phyloP scores from a whole-genome alignment of 2,329 filamentous ascomycete species.

The Colletotrichum musicola region DNA sequence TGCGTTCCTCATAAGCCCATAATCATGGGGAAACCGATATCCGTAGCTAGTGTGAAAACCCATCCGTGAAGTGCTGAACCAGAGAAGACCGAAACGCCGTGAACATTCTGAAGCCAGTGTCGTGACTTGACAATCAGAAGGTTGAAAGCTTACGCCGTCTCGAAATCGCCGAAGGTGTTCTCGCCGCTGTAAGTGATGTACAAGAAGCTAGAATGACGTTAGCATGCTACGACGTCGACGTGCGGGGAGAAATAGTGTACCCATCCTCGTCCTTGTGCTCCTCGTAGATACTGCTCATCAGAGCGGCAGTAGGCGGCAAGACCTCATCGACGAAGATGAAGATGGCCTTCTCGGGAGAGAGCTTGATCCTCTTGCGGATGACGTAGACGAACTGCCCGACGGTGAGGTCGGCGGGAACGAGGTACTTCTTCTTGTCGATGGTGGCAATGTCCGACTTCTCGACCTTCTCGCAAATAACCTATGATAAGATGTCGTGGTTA shows the following conservation, averaged over 20 bases:
- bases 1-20: constrained; percentile 36
- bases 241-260: constrained; percentile 54
- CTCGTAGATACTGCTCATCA: constrained; percentile 99
- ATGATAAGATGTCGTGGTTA: constrained; percentile 41
- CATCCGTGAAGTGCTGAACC: constrained; percentile 38
- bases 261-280: constrained; percentile 92
- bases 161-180: constrained; percentile 88
- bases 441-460: constrained; percentile 99
- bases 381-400: constrained; percentile 99
- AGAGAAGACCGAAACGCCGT: constrained; percentile 39
- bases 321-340: constrained; percentile 99
- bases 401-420: constrained; percentile 96
- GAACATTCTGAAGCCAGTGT: constrained; percentile 36
- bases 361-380: constrained; percentile 99
- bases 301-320: constrained; percentile 92
- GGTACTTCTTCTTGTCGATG: constrained; percentile 99
- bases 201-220: constrained; percentile 74
- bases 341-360: constrained; percentile 99
- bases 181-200: constrained; percentile 99
- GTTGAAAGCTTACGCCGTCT: constrained; percentile 51
- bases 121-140: constrained; percentile 31
- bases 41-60: constrained; percentile 29
- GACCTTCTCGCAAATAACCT: constrained; percentile 99
- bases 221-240: background rate
- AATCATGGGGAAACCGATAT: constrained; percentile 26